A percentile compares a stretch with the other conserved stretches of the same genome.
phyloP scores from a whole-genome alignment of 2,329 filamentous ascomycete genomes.

The Dryadomyces quercus-mongolicae region DNA sequence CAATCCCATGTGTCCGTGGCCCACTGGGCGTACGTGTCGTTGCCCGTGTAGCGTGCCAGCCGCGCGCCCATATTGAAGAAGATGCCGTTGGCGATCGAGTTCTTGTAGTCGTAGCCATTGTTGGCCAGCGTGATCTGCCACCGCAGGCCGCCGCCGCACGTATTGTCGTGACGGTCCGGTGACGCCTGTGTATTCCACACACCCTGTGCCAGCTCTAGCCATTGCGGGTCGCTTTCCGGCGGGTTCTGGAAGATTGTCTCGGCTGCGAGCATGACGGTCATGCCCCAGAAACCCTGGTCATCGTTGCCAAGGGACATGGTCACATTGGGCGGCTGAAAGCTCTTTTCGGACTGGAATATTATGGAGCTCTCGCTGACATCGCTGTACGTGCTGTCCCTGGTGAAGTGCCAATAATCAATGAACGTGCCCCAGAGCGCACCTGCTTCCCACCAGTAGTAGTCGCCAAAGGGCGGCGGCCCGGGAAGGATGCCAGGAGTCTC shows the following conservation, averaged over 20 bases:
- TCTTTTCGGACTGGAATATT: conserved; percentile 56
- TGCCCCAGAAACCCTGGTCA: conserved; percentile 64
- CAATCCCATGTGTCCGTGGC: conserved; percentile 64
- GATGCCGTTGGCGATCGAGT: conserved; percentile 36
- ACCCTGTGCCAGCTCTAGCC: conserved; percentile 62
- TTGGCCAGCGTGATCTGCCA: conserved; percentile 85
- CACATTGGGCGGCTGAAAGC: conserved; percentile 69
- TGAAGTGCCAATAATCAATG: conserved; percentile 63
- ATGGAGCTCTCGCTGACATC: conserved; percentile 53
- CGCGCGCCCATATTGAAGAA: conserved; percentile 45
- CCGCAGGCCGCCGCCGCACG: conserved; percentile 60
- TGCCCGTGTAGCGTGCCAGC: conserved; percentile 60
- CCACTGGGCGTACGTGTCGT: conserved; percentile 66
- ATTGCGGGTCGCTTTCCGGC: conserved; percentile 42
- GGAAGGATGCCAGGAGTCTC: conserved; percentile 44
- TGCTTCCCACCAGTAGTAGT: conserved; percentile 69
- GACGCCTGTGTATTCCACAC: conserved; percentile 69
- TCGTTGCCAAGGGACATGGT: conserved; percentile 55
- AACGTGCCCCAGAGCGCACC: conserved; percentile 61
- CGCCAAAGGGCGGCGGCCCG: conserved; percentile 37
- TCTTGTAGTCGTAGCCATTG: conserved; percentile 62
- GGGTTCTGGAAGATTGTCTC: conserved; percentile 57
- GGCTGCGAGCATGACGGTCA: conserved; percentile 58
- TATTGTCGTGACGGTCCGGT: conserved; percentile 49
- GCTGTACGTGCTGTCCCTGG: conserved; percentile 53